A percentile compares a stretch with the other conserved stretches of the same genome.
Evolutionary conservation across 192 early-diverging fungal genomes (phyloP).

Genomic region (Phlyctochytrium planicorne): DNA sequence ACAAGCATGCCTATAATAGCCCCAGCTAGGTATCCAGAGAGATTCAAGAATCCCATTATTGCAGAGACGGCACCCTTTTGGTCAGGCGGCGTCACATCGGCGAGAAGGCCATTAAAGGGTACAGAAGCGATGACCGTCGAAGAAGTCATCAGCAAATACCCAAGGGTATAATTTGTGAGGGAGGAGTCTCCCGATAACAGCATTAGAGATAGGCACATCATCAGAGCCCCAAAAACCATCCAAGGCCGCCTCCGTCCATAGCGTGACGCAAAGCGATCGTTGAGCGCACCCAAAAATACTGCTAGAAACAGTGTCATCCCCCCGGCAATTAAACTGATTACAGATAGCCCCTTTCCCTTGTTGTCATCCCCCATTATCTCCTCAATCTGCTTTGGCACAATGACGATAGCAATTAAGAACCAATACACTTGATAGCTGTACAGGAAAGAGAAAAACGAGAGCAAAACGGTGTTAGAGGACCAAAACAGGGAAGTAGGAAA

Average conservation of each 20-base stretch:
- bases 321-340: conserved; percentile 35
- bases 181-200: conserved; percentile 21
- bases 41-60: conserved; percentile 43
- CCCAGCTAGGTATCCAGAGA: conserved; percentile 38
- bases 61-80: conserved; percentile 38
- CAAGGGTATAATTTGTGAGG: conserved; percentile 31
- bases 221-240: conserved; percentile 35
- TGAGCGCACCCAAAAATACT: conserved; percentile 39
- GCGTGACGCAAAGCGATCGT: conserved; percentile 32
- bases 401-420: conserved; percentile 38
- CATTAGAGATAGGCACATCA: conserved; percentile 31
- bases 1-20: conserved; percentile 38
- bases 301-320: conserved; percentile 36
- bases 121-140: conserved; percentile 31
- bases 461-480: not conserved
- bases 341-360: conserved; percentile 40
- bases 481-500: not conserved
- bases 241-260: conserved; percentile 28
- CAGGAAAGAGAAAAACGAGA: not conserved
- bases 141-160: conserved; percentile 32
- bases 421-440: conserved; percentile 38
- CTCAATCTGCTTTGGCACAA: conserved; percentile 36
- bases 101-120: conserved; percentile 47
- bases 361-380: conserved; percentile 31
- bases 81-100: conserved; percentile 42